A percentile compares a stretch with the other conserved stretches of the same genome.
Evolutionary conservation across 208 protist species (phyloP).

Genomic region (Leptomonas pyrrhocoris): DNA sequence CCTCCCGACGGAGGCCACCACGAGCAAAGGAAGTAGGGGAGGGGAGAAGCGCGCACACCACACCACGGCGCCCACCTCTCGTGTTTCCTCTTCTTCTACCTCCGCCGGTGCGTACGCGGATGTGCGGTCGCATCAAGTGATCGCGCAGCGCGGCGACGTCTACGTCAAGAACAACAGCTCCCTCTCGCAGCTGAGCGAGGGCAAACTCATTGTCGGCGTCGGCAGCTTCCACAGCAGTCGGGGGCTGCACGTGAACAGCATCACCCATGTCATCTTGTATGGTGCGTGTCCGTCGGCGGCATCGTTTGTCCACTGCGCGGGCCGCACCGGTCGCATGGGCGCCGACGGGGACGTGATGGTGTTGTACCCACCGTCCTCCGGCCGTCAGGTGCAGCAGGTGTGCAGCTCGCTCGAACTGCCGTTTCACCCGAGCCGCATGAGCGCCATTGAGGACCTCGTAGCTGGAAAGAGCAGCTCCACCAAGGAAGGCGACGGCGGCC

Average conservation of each 20-base stretch:
- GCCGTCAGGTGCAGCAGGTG: conserved; percentile 74
- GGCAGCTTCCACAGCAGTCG: conserved; percentile 65
- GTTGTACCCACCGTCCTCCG: conserved; percentile 74
- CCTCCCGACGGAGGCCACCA: conserved; percentile 7
- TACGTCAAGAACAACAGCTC: conserved; percentile 82
- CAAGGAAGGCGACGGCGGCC: too few relatives aligned
- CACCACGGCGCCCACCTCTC: not conserved
- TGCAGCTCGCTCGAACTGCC: conserved; percentile 76
- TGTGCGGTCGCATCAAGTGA: conserved; percentile 50
- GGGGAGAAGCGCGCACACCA: not conserved
- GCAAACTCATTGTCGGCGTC: conserved; percentile 70
- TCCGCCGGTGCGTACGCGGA: conserved; percentile 16
- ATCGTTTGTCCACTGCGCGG: conserved; percentile 87
- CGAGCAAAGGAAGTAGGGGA: too few relatives aligned
- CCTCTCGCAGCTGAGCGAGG: conserved; percentile 65
- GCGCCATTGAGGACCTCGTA: conserved; percentile 54
- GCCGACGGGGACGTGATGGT: conserved; percentile 79
- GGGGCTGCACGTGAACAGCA: conserved; percentile 79
- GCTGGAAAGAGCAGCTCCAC: not conserved
- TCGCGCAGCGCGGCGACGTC: conserved; percentile 49
- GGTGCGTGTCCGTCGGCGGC: conserved; percentile 59
- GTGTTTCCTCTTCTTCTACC: not conserved
- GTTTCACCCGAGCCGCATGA: conserved; percentile 63
- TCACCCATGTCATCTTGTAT: conserved; percentile 89
- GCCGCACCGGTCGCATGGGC: conserved; percentile 87